Evolutionary conservation across 306 rosid genomes (phyloP), one percentile per base, ranked within the genome.

Genomic region (Begonia fuchsioides): DNA sequence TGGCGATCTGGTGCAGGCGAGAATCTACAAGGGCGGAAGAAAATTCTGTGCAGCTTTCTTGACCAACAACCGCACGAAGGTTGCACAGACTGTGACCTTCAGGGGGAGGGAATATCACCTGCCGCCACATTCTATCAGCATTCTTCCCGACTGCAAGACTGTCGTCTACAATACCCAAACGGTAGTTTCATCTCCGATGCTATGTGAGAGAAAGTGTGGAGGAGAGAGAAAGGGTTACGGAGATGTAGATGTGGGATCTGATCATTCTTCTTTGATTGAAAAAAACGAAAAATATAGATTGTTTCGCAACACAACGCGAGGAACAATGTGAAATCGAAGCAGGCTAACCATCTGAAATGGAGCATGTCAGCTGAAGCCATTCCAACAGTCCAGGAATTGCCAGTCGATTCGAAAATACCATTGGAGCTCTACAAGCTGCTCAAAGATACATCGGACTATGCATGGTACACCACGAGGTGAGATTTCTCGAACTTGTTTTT

Each of bases 81-180:
- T 3, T 0, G 44, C 72, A 3, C 54, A 65, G 39, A 79, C 73
- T 11, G 52, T 82, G 2, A 67, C 13, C 13, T 90, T 86, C 64
- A 72, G 79, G 54, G 96, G 94, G 8, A 44, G 44, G 1, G 44
- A 62, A 0, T 79, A 65, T 57, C 51, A 15, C 56, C 6, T 92
- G 56, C 94, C 96, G 0, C 52, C 94, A 17, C 73, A 51, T 17
- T 92, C 98, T 59, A 85, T 85, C 13, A 81, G 87, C 54, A 15
- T 92, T 60, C 92, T 92, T 48, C 96, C 96, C 0, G 96, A 92
- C 55, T 92, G 98, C 80, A 82, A 77, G 57, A 85, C 80, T 16
- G 80, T 81, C 10, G 93, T 82, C 62, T 73, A 1, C 77, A 92
- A 92, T 58, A 72, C 94, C 14, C 66, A 68, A 38, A 49, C 17